Conservation (phyloP, 192 early-diverging fungal species). For the Coemansia sp. region DNA sequence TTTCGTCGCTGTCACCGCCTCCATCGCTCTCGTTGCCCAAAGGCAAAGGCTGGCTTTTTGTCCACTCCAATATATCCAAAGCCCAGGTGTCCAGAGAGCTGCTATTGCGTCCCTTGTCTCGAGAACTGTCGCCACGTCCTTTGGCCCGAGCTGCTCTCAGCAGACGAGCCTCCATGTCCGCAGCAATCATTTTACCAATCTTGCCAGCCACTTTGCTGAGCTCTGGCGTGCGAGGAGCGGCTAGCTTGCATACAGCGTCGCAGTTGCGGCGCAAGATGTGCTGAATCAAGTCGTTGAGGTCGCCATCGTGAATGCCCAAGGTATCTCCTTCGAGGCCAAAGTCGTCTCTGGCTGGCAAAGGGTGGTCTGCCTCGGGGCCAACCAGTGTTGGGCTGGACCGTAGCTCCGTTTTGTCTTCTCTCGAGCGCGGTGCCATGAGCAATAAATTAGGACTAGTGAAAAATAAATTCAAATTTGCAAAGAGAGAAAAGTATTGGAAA, state of each 20-base stretch:
- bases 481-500: too few relatives aligned
- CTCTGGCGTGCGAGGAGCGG: neutral
- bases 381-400: neutral
- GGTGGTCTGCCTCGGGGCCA: neutral
- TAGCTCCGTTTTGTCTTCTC: neutral
- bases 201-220: neutral
- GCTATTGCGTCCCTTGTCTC: neutral
- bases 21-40: too few relatives aligned
- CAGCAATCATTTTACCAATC: neutral
- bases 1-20: too few relatives aligned
- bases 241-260: neutral
- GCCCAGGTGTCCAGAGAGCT: neutral
- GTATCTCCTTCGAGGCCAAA: too few relatives aligned
- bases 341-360: neutral
- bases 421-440: neutral
- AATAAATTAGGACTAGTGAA: neutral
- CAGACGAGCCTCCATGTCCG: neutral
- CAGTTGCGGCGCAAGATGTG: neutral
- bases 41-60: neutral
- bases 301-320: neutral
- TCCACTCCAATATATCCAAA: neutral
- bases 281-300: neutral
- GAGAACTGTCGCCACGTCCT: neutral
- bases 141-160: neutral
- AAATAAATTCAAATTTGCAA: too few relatives aligned